Percentiles rank a stretch among this genome's conserved stretches.
Conservation (phyloP, 768 basidiomycete genomes). For the Lactarius psammicola region DNA sequence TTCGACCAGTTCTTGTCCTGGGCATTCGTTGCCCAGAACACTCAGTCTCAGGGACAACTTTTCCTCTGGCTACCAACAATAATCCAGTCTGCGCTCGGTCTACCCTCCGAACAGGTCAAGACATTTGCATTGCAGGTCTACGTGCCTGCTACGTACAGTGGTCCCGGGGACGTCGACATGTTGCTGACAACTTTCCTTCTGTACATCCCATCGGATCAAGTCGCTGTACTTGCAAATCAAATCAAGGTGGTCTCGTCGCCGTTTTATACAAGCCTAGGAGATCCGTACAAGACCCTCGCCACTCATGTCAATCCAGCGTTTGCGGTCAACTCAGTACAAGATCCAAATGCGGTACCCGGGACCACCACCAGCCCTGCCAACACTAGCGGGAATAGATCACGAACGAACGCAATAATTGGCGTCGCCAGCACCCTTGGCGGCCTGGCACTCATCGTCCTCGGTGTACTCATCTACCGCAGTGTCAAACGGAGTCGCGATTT, state of each 20-base stretch:
- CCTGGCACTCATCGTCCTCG: conserved; percentile 68
- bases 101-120: conserved; percentile 41
- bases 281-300: conserved; percentile 55
- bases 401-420: conserved; percentile 88
- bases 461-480: conserved; percentile 68
- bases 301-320: conserved; percentile 67
- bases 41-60: conserved; percentile 68
- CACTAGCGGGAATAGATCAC: conserved; percentile 42
- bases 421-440: conserved; percentile 82
- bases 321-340: conserved; percentile 47
- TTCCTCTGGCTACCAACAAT: conserved; percentile 66
- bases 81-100: conserved; percentile 45
- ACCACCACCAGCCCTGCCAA: conserved; percentile 22
- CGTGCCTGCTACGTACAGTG: conserved; percentile 55
- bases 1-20: conserved; percentile 63
- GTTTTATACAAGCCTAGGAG: conserved; percentile 58
- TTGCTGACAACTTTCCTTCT: conserved; percentile 72
- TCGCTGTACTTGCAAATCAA: conserved; percentile 61
- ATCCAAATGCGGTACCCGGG: conserved; percentile 36
- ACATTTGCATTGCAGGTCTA: conserved; percentile 68
- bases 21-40: conserved; percentile 59
- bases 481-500: conserved; percentile 64
- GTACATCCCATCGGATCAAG: conserved; percentile 57
- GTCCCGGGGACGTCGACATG: conserved; percentile 43
- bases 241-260: conserved; percentile 58